A percentile compares a stretch with the other conserved stretches of the same genome.
Conservation (phyloP, 306 rosid species). For the Mimosa bimucronata region DNA sequence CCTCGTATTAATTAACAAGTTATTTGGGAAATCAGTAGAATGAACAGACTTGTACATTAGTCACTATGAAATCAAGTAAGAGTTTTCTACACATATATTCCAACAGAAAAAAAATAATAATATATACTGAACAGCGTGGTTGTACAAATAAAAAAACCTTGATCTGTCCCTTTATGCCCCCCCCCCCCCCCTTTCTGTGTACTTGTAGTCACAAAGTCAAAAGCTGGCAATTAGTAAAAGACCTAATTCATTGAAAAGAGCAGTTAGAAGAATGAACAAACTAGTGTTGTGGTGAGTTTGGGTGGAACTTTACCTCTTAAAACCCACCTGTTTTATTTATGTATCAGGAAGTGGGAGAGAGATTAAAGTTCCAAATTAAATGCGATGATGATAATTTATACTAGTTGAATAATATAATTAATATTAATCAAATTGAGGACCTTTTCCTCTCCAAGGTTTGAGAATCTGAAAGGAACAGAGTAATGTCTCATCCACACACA, state of each 20-base stretch:
- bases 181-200: too few species aligned
- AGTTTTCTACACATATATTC: background rate
- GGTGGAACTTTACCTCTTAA: background rate
- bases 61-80: background rate
- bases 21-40: too few species aligned
- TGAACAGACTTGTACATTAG: background rate
- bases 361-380: background rate
- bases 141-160: background rate
- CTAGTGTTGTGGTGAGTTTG: background rate
- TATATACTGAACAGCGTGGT: background rate
- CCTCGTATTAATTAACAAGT: too few species aligned
- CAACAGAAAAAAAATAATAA: too few species aligned
- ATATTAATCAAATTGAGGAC: background rate
- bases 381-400: too few species aligned
- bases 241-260: background rate
- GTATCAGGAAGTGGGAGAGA: background rate
- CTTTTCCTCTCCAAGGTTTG: slow-evolving; percentile 62
- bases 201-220: background rate
- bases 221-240: background rate
- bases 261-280: background rate
- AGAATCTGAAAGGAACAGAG: slow-evolving; percentile 91
- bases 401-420: too few species aligned
- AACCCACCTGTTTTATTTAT: background rate
- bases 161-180: too few species aligned
- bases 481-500: slow-evolving; percentile 77